Conservation (phyloP, 768 basidiomycete genomes). For the Boletus reticuloceps region DNA sequence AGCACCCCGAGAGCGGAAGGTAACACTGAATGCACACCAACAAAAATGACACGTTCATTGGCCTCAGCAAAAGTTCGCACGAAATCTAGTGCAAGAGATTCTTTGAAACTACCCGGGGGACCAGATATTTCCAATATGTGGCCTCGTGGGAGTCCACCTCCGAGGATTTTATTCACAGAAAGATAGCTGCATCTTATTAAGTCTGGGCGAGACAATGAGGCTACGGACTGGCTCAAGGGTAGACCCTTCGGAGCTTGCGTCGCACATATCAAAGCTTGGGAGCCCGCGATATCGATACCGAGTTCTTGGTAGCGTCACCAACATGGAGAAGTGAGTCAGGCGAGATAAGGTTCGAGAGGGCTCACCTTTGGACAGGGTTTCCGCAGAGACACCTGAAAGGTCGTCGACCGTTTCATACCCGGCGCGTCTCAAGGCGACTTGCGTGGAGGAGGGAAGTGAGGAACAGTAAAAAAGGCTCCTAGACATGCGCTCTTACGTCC, state of each 20-base stretch:
- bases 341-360: background rate
- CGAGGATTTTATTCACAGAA: constrained; percentile 57
- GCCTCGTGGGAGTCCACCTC: constrained; percentile 60
- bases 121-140: constrained; percentile 73
- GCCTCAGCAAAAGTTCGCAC: constrained; percentile 45
- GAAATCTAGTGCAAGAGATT: constrained; percentile 50
- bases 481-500: constrained; percentile 27
- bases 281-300: constrained; percentile 42
- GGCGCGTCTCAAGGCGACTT: constrained; percentile 45
- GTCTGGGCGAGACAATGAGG: constrained; percentile 34
- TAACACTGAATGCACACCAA: constrained; percentile 44
- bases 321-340: background rate
- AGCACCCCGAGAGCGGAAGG: background rate
- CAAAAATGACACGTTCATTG: constrained; percentile 55
- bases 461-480: constrained; percentile 45
- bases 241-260: constrained; percentile 33
- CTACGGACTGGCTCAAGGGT: constrained; percentile 56
- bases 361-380: constrained; percentile 51
- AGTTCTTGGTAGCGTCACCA: constrained; percentile 41
- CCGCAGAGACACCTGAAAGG: constrained; percentile 40
- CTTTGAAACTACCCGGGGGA: constrained; percentile 70
- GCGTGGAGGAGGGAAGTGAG: constrained; percentile 43
- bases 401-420: constrained; percentile 63
- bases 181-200: constrained; percentile 32
- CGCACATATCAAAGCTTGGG: constrained; percentile 45